Evolutionary conservation across 2,329 filamentous ascomycete species (phyloP).

Genomic region (Passalora sequoiae): DNA sequence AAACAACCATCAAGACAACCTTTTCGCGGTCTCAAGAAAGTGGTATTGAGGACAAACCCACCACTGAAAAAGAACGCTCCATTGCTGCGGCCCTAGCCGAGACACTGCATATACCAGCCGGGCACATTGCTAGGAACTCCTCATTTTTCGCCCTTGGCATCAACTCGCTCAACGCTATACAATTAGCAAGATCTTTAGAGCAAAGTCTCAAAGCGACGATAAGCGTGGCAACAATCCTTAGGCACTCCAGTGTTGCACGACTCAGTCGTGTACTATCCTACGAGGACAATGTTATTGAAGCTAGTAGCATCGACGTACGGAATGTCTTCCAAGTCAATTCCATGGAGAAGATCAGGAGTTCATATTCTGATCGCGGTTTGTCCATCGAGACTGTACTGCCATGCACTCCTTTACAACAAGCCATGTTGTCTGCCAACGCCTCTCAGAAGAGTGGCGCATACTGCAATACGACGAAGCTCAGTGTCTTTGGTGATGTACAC

Average conservation of each 20-base stretch:
- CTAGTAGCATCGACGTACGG: neutral
- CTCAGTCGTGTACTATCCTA: slow-evolving; percentile 36
- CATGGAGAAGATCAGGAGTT: slow-evolving; percentile 9
- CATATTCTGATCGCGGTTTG: slow-evolving; percentile 5
- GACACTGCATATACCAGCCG: slow-evolving; percentile 43
- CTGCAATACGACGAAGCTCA: slow-evolving; percentile 65
- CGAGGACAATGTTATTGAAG: neutral
- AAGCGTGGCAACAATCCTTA: slow-evolving; percentile 64
- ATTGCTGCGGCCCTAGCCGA: slow-evolving; percentile 54
- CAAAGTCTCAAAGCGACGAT: slow-evolving; percentile 46
- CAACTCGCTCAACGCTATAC: slow-evolving; percentile 63
- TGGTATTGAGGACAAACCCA: slow-evolving; percentile 37
- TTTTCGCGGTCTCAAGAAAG: slow-evolving; percentile 34
- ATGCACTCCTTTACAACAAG: slow-evolving; percentile 82
- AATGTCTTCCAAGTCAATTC: slow-evolving; percentile 5
- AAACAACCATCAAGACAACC: slow-evolving; percentile 42
- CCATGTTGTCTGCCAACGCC: slow-evolving; percentile 64
- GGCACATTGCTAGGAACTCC: slow-evolving; percentile 56
- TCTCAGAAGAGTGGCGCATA: slow-evolving; percentile 53
- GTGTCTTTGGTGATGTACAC: slow-evolving; percentile 48
- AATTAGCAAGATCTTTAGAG: slow-evolving; percentile 57
- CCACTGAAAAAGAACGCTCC: slow-evolving; percentile 52
- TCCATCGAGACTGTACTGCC: slow-evolving; percentile 59
- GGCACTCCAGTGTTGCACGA: slow-evolving; percentile 59
- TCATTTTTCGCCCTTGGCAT: slow-evolving; percentile 75